Conservation (phyloP, 345 rosid species). For the Acer saccharum region DNA sequence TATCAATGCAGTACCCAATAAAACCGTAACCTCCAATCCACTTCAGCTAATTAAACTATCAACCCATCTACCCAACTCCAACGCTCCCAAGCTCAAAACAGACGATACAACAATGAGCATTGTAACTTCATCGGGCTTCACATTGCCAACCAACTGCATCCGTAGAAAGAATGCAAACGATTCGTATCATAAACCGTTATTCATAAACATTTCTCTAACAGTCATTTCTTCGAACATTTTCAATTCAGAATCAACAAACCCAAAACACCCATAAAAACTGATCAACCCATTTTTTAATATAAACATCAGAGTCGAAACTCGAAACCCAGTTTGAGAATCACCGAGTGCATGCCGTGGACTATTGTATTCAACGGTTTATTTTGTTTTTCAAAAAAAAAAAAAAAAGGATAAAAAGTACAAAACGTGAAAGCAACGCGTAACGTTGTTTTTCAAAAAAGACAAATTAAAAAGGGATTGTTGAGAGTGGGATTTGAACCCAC, state of each 20-base stretch:
- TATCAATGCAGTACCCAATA: conserved; percentile 49
- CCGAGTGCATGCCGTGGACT: conserved; percentile 32
- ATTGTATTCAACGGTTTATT: neutral
- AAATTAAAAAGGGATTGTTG: conserved; percentile 40
- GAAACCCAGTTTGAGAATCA: conserved; percentile 43
- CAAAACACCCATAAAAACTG: conserved; percentile 33
- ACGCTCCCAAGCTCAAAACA: conserved; percentile 38
- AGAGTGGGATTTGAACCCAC: conserved; percentile 98
- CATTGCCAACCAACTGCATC: conserved; percentile 38
- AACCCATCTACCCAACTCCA: conserved; percentile 53
- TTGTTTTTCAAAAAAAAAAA: neutral
- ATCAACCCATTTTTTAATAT: conserved; percentile 44
- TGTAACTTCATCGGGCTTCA: conserved; percentile 40
- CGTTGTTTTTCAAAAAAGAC: no score
- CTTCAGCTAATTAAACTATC: conserved; percentile 33
- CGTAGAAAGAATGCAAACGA: conserved; percentile 43
- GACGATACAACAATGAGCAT: conserved; percentile 51
- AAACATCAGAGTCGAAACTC: conserved; percentile 33
- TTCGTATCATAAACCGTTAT: conserved; percentile 42
- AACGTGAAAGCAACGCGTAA: no score
- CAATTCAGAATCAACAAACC: conserved; percentile 22
- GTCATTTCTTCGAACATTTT: conserved; percentile 52
- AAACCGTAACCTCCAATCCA: conserved; percentile 27
- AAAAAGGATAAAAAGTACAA: no score
- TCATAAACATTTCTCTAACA: conserved; percentile 35